phyloP scores from a whole-genome alignment of 768 basidiomycete genomes.

The Saitozyma podzolica region DNA sequence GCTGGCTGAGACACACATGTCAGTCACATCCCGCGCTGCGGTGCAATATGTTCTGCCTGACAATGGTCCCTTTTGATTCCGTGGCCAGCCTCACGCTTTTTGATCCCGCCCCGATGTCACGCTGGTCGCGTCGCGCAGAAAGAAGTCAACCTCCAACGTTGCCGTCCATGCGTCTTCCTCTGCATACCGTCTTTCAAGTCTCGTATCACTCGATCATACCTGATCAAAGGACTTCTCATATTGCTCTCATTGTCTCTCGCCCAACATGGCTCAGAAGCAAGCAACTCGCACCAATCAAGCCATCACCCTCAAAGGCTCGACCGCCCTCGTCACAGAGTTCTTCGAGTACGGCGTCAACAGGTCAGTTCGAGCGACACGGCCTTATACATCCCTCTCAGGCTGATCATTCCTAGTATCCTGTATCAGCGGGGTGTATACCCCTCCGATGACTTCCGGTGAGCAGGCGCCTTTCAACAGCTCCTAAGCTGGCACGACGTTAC shows the following conservation, averaged over 20 bases:
- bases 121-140: no score
- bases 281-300: slow-evolving; percentile 51
- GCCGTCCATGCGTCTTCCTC: no score
- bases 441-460: slow-evolving; percentile 78
- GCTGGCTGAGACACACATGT: no score
- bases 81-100: no score
- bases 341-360: slow-evolving; percentile 99
- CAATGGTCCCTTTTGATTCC: no score
- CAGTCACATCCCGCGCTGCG: no score
- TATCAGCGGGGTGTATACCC: slow-evolving; percentile 98
- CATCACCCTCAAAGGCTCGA: slow-evolving; percentile 94
- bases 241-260: not conserved
- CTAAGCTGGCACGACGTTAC: not conserved
- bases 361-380: slow-evolving; percentile 58
- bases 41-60: no score
- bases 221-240: not conserved
- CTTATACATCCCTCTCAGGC: not conserved
- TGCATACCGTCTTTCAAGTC: no score
- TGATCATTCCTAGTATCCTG: slow-evolving; percentile 65
- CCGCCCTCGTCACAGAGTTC: slow-evolving; percentile 91
- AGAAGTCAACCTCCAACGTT: no score
- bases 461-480: not conserved
- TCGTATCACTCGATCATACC: no score
- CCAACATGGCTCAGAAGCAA: slow-evolving; percentile 49
- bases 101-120: no score